Evolutionary conservation across 2,329 filamentous ascomycete genomes (phyloP).

Genomic region (Pyricularia grisea): DNA sequence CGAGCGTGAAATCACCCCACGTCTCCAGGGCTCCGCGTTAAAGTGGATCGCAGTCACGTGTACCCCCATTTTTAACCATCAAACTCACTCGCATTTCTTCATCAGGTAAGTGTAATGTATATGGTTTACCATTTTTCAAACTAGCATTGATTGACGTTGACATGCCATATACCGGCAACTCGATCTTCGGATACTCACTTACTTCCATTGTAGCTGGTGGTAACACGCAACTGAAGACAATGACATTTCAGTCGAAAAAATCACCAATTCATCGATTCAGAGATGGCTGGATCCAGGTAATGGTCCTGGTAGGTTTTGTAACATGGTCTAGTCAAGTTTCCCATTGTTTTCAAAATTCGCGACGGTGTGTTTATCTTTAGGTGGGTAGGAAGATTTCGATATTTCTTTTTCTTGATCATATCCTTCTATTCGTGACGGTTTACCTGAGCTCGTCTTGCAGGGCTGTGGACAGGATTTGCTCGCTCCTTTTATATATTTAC

Average conservation of each 20-base stretch:
- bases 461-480: not conserved
- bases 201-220: not conserved
- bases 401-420: not conserved
- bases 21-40: slow-evolving; percentile 3
- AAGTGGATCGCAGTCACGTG: slow-evolving; percentile 4
- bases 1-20: slow-evolving; percentile 5
- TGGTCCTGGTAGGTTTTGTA: not conserved
- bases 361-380: not conserved
- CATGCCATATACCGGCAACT: no score
- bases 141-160: no score
- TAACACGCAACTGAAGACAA: not conserved
- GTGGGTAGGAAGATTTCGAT: not conserved
- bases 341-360: not conserved
- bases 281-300: not conserved
- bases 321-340: not conserved
- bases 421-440: not conserved
- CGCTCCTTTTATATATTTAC: not conserved
- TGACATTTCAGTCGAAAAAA: not conserved
- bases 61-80: slow-evolving; percentile 1
- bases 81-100: not conserved
- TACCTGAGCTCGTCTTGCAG: not conserved
- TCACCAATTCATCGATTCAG: not conserved
- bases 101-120: not conserved
- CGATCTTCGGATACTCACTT: not conserved
- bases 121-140: not conserved